Base-by-base conservation (phyloP, 108 stramenopile species). In the Licmophora abbreviata region DNA sequence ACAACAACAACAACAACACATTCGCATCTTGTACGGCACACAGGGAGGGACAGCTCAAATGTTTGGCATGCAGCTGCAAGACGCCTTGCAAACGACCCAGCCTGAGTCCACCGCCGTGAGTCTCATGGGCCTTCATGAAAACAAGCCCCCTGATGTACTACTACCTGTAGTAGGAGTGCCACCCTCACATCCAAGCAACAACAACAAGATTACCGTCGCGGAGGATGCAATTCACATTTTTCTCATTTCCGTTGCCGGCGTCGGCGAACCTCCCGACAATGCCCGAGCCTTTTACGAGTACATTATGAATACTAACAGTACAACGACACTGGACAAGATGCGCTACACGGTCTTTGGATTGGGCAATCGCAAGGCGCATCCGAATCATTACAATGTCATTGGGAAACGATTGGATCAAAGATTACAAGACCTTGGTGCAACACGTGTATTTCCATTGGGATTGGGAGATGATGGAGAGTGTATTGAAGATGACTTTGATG, bases 11-110 rank as follows among this genome's bases (percentile, higher is more conserved):
- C n/a, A 21, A 35, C 34, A 9, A 6, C 44, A 41, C 18, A 63
- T 81, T 29, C 53, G 61, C 35, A 77, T 92, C 15, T 66, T 73
- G 45, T 93, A 83, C 34, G 91, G 74, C 14, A 77, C 76, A 24
- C 93, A 95, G 61, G 92, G 92, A 21, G 96, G 96, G 8, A 97
- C 94, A 0, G 92, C 96, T 0, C 85, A 97, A 59, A 64, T 94
- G 23, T 95, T 94, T 68, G 85, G 93, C 18, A 62, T 70, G 37
- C 78, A 71, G 38, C 64, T 95, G 22, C 67, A 70, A 25, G 68
- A 79, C 3, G 80, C 84, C 11, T 56, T 87, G 15, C 37, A 64
- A 18, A 68, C 64, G 8, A 45, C 33, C 22, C 54, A 46, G 30
- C 54, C 60, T 26, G 45, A 73, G 17, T n/a, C n/a, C n/a, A n/a